These are phyloP conservation scores for Solanum hybrid DNA, from an alignment of 305 asterid species.

Conservation along the genomic window DNA sequence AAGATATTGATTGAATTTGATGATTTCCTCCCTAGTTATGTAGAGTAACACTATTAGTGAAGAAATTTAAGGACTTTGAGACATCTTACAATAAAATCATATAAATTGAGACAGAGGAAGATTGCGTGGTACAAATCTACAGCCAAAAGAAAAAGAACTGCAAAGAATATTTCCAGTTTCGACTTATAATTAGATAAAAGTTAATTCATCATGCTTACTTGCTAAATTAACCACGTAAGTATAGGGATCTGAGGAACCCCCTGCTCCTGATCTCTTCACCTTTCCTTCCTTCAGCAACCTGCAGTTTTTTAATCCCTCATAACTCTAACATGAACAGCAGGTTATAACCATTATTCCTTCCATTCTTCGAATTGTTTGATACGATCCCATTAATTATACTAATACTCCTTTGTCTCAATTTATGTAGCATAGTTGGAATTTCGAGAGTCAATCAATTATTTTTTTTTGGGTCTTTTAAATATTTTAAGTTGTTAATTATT, in stretches of 20 bases:
- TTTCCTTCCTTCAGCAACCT: slow-evolving; percentile 66
- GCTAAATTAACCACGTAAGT: slow-evolving; percentile 49
- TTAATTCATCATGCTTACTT: neutral
- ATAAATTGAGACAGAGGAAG: neutral
- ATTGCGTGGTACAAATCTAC: neutral
- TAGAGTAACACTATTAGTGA: neutral
- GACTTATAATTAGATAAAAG: neutral
- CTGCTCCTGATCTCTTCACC: slow-evolving; percentile 75
- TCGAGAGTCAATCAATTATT: neutral
- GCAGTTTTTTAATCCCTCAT: slow-evolving; percentile 3
- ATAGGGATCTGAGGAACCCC: slow-evolving; percentile 77
- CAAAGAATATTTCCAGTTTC: neutral
- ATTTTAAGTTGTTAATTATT: neutral
- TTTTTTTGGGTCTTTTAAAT: neutral
- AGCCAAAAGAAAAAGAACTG: neutral
- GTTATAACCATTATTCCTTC: neutral
- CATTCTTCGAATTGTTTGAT: neutral
- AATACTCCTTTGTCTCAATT: neutral
- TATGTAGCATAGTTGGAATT: neutral
- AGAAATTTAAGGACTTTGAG: neutral
- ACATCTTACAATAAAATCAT: neutral
- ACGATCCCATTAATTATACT: neutral
- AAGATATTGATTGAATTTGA: neutral
- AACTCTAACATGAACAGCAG: neutral
- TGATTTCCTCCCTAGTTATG: neutral